These are phyloP conservation scores for Aspergillus sp. DNA, from an alignment of 2,329 filamentous ascomycete species.

Conservation along the genomic window DNA sequence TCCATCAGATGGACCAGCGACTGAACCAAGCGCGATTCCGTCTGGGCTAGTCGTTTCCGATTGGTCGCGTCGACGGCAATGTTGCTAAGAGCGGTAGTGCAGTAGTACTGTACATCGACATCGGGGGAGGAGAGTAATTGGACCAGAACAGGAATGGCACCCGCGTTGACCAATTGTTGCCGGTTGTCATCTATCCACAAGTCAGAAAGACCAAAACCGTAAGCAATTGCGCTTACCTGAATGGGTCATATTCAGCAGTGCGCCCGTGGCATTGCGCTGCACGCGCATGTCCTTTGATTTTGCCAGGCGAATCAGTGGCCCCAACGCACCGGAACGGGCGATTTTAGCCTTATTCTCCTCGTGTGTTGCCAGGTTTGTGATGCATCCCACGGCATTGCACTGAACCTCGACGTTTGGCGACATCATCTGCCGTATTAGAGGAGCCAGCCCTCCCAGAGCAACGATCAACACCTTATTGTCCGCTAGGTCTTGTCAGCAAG, in stretches of 20 bases:
- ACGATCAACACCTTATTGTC: conserved; percentile 98
- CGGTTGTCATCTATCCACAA: conserved; percentile 72
- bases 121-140: conserved; percentile 87
- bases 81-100: conserved; percentile 95
- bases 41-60: conserved; percentile 80
- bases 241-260: conserved; percentile 97
- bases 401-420: conserved; percentile 97
- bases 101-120: conserved; percentile 98
- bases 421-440: conserved; percentile 96
- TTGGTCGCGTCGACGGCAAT: conserved; percentile 92
- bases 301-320: conserved; percentile 79
- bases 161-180: conserved; percentile 92
- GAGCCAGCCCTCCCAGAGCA: conserved; percentile 76
- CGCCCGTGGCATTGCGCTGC: conserved; percentile 92
- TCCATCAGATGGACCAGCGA: conserved; percentile 95
- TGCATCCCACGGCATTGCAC: conserved; percentile 97
- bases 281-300: conserved; percentile 99
- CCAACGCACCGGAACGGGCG: conserved; percentile 83
- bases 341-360: conserved; percentile 99
- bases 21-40: conserved; percentile 83
- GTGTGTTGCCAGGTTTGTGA: conserved; percentile 94
- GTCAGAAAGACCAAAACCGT: conserved; percentile 13
- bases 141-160: conserved; percentile 94
- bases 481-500: conserved; percentile 52
- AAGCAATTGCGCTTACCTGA: conserved; percentile 56